These are phyloP conservation scores for Pichia kudriavzevii DNA, from an alignment of 1,139 yeast genomes.

Conservation along the genomic window DNA sequence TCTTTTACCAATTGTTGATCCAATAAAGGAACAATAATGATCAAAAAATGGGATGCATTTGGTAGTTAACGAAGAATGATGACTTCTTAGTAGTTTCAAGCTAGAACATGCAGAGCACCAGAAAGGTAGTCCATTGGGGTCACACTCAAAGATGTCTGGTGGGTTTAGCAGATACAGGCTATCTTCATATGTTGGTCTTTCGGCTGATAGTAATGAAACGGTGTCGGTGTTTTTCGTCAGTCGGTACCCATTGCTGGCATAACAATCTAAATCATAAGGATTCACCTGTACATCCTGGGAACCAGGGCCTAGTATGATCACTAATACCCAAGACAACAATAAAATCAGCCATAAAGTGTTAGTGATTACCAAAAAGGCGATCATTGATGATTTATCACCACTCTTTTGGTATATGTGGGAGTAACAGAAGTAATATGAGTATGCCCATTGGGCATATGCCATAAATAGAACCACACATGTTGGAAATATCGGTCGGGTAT, in stretches of 20 bases:
- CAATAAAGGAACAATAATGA: conserved; percentile 62
- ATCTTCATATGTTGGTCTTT: no score
- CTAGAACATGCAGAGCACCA: conserved; percentile 53
- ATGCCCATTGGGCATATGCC: conserved; percentile 27
- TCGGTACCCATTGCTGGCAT: conserved; percentile 16
- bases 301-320: conserved; percentile 28
- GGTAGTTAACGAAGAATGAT: conserved; percentile 43
- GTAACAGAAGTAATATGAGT: conserved; percentile 28
- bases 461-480: conserved; percentile 18
- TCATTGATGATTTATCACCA: conserved; percentile 21
- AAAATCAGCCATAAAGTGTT: conserved; percentile 13
- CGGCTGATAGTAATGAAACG: conserved; percentile 1
- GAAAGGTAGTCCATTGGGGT: conserved; percentile 50
- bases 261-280: conserved; percentile 25
- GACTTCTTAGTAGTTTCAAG: conserved; percentile 46
- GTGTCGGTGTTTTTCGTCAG: neutral
- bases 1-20: conserved; percentile 46
- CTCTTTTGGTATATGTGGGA: conserved; percentile 19
- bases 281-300: conserved; percentile 26
- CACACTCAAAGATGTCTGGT: conserved; percentile 54
- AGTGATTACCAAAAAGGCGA: conserved; percentile 28
- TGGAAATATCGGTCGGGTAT: conserved; percentile 15
- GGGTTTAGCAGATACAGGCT: no score
- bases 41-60: conserved; percentile 53
- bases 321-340: conserved; percentile 22